Evolutionary conservation across 352 stramenopile species (phyloP).

Genomic region (Blastocystis sp.): DNA sequence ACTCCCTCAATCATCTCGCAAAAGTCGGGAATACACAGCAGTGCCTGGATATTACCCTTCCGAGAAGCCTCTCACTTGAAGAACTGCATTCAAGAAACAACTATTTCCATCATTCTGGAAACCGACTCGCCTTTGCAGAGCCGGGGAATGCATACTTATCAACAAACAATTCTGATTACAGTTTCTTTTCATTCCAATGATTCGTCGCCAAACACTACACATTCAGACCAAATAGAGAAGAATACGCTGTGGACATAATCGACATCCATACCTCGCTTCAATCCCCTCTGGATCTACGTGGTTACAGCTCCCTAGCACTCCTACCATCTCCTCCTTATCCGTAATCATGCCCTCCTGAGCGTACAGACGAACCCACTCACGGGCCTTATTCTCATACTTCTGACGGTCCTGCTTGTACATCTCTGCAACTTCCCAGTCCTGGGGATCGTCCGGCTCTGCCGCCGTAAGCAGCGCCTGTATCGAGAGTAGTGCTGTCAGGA

Average conservation of each 20-base stretch:
- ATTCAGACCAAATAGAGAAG: neutral
- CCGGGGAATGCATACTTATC: neutral
- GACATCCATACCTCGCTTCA: neutral
- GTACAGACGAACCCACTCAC: conserved; percentile 13
- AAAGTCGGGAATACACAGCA: conserved; percentile 7
- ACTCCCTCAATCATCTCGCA: neutral
- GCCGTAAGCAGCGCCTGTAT: conserved; percentile 75
- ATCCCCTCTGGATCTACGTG: neutral
- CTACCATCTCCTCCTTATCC: conserved; percentile 35
- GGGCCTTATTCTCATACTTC: neutral
- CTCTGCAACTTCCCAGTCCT: conserved; percentile 71
- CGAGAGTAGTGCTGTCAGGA: conserved; percentile 74
- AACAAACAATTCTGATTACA: neutral
- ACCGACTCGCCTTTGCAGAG: neutral
- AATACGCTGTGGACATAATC: conserved; percentile 2
- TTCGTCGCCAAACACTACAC: conserved; percentile 16
- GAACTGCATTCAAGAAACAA: conserved; percentile 39
- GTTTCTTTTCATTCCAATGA: conserved; percentile 24
- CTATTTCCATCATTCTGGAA: conserved; percentile 48
- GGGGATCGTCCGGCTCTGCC: conserved; percentile 71
- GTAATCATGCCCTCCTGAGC: neutral
- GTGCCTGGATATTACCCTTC: neutral
- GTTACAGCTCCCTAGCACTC: neutral
- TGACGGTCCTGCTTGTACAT: conserved; percentile 71
- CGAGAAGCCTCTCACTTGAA: neutral